Conservation (phyloP, 805 yeast genomes). For the Blastobotrys mokoenaii region DNA sequence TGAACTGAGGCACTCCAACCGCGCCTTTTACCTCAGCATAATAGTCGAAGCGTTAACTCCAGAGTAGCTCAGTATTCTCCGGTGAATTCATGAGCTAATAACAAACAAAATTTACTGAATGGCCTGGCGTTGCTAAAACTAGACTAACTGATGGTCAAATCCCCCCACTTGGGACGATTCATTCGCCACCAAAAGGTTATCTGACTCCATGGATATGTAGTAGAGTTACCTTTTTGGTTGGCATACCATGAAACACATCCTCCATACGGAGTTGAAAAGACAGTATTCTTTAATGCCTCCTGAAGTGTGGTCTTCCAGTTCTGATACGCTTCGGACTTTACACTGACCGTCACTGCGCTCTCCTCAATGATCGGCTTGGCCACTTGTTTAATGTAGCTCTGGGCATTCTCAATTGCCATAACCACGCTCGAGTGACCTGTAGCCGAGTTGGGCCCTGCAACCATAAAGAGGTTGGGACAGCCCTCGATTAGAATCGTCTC, state of each 20-base stretch:
- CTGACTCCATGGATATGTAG: constrained; percentile 16
- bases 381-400: constrained; percentile 11
- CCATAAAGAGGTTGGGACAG: constrained; percentile 13
- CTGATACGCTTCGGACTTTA: constrained; percentile 12
- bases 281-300: constrained; percentile 6
- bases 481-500: constrained; percentile 13
- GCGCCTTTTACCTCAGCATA: no score
- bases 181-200: constrained; percentile 12
- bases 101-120: no score
- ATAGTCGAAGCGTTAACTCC: no score
- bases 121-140: no score
- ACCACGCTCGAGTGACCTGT: constrained; percentile 15
- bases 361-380: constrained; percentile 10
- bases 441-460: constrained; percentile 16
- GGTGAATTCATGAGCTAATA: no score
- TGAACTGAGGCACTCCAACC: no score
- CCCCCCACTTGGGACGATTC: constrained; percentile 5
- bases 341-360: constrained; percentile 8
- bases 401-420: constrained; percentile 14
- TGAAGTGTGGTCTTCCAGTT: constrained; percentile 9
- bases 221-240: constrained; percentile 9
- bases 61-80: no score
- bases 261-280: constrained; percentile 8
- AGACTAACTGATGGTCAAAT: not conserved
- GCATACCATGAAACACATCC: constrained; percentile 17